These are phyloP conservation scores for Camelina sativa DNA, from an alignment of 345 rosid genomes.

Conservation along the genomic window DNA sequence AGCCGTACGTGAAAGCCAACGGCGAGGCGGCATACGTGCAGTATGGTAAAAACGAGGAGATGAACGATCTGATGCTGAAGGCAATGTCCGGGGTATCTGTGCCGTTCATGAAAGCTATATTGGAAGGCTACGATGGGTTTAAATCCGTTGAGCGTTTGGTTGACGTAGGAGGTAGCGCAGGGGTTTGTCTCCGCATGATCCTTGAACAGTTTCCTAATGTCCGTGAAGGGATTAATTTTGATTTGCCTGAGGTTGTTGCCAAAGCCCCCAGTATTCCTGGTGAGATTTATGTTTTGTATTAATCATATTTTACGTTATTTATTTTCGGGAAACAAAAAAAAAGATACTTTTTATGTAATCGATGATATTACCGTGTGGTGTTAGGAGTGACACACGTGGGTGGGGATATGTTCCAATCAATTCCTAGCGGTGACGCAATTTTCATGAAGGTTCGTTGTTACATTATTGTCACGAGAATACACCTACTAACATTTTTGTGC, in stretches of 20 bases:
- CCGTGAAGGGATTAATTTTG: conserved; percentile 74
- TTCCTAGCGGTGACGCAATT: conserved; percentile 68
- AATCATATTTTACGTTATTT: not conserved
- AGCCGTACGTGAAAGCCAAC: conserved; percentile 78
- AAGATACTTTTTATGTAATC: not conserved
- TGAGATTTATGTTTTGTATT: conserved; percentile 29
- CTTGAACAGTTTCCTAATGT: conserved; percentile 54
- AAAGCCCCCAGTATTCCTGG: conserved; percentile 74
- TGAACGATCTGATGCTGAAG: conserved; percentile 82
- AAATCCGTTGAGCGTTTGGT: conserved; percentile 57
- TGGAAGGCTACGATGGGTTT: conserved; percentile 77
- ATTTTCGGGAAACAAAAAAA: not conserved
- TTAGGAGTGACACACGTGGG: conserved; percentile 69
- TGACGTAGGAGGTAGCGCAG: conserved; percentile 96
- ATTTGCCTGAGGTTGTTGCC: conserved; percentile 85
- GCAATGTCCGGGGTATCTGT: conserved; percentile 95
- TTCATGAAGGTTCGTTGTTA: conserved; percentile 70
- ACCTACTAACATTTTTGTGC: not conserved
- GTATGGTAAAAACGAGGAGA: conserved; percentile 78
- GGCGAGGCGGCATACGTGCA: conserved; percentile 69
- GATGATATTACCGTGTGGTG: conserved; percentile 1
- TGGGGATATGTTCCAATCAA: conserved; percentile 70
- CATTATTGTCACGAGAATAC: conserved; percentile 29
- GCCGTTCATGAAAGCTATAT: conserved; percentile 77
- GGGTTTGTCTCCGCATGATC: conserved; percentile 92